Evolutionary conservation across 176 grass and related monocot species (phyloP).

Genomic region (Avena insularis): DNA sequence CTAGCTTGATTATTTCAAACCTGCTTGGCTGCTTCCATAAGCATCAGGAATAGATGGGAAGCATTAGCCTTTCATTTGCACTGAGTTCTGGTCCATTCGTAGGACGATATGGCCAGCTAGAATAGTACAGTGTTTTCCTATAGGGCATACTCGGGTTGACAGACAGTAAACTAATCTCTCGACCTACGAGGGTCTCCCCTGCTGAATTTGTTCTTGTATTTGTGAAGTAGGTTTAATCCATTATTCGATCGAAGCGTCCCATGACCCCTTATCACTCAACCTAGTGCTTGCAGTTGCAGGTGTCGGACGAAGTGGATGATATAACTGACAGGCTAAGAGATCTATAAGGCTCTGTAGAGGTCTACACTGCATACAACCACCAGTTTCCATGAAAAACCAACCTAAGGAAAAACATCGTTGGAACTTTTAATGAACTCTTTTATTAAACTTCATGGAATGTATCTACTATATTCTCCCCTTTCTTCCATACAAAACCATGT

Average conservation of each 20-base stretch:
- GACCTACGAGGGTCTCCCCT: too few species aligned
- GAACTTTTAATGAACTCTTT: neutral
- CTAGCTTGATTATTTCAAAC: neutral
- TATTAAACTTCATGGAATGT: neutral
- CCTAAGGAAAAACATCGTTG: neutral
- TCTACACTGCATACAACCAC: neutral
- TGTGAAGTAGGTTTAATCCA: neutral
- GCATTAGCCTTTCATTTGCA: neutral
- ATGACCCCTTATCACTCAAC: neutral
- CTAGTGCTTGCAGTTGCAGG: slow-evolving; percentile 44
- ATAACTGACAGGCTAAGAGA: slow-evolving; percentile 35
- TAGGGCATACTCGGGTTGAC: neutral
- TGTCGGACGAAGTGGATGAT: slow-evolving; percentile 1
- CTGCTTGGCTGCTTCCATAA: neutral
- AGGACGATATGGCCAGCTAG: neutral
- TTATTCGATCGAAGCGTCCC: neutral
- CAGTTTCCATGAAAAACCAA: neutral
- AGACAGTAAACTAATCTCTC: neutral
- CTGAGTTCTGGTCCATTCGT: neutral
- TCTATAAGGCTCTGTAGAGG: slow-evolving; percentile 28
- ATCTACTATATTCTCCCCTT: too few species aligned
- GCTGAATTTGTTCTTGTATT: neutral
- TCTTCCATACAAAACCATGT: too few species aligned
- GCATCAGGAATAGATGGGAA: neutral
- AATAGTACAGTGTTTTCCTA: neutral